Base-by-base conservation (phyloP, 2,329 filamentous ascomycete species). In the Epichloe glyceriae region DNA sequence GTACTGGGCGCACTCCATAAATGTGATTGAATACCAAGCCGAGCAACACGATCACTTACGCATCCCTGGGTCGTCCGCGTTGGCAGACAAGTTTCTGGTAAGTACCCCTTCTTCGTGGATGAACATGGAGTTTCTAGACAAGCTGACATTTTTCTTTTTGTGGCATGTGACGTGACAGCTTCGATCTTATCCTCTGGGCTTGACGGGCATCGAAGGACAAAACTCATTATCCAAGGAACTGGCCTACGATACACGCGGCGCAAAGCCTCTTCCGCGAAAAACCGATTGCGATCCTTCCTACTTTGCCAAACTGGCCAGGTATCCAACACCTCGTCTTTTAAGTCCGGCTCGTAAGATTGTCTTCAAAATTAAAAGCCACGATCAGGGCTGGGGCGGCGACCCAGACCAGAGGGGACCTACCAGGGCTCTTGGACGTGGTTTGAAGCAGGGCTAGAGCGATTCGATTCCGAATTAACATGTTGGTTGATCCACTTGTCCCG, bases 371-470 rank as follows among this genome's bases (percentile, higher is more conserved):
- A 63, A 62, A 11, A 79, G 76, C 59, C 68, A 64, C 46, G 81
- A 85, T 54, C 81, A 85, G 56, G 81, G 80, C 4, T 80, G 72
- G 71, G 70, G 72, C 34, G 68, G 70, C 14, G 53, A 63, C 0
- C 1, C 0, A 0, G 54, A 42, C 2, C 55, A 63, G 40, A 59
- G 58, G 2, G 69, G 68, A 70, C 70, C 1, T 82, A 73, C 50
- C 55, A 60, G 0, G 66, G 63, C 2, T 78, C 80, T 0, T 80
- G 66, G 64, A 80, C 80, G 0, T 85, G 80, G 80, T 82, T 83
- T 52, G 80, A 83, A 50, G 78, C 72, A 15, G 80, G 80, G 0
- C 60, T 81, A 15, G 80, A 84, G 62, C 70, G 70, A 3, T 75
- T 79, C 46, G 73, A 75, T 43, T 66, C 66, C 19, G 57, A 57